Percentiles rank a stretch among this genome's conserved stretches.
These are phyloP conservation scores for Ascochyta rabiei DNA, from an alignment of 2,329 filamentous ascomycete species.

Conservation along the genomic window DNA sequence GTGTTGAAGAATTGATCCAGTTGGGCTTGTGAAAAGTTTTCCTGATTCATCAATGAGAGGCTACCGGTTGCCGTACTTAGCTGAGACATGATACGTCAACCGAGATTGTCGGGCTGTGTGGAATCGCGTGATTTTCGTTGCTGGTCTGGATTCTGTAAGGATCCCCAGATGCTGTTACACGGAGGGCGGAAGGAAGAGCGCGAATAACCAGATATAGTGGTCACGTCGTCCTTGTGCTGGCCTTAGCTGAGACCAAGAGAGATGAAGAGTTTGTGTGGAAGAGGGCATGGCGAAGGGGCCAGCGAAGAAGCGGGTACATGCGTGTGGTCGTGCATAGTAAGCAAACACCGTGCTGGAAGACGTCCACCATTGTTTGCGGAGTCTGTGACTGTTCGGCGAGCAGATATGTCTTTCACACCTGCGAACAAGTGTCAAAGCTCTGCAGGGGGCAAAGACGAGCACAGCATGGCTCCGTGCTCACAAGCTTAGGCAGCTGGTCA, in stretches of 20 bases:
- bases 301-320: slow-evolving; percentile 15
- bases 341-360: not conserved
- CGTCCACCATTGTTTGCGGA: not conserved
- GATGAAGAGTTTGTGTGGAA: slow-evolving; percentile 13
- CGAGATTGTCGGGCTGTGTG: not conserved
- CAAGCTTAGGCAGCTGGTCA: not conserved
- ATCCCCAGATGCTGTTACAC: slow-evolving; percentile 29
- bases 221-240: slow-evolving; percentile 15
- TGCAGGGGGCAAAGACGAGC: not conserved
- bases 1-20: slow-evolving; percentile 20
- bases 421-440: not conserved
- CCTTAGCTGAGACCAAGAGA: slow-evolving; percentile 32
- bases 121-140: slow-evolving; percentile 10
- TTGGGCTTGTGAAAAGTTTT: slow-evolving; percentile 16
- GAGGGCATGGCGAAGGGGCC: slow-evolving; percentile 11
- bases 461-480: not conserved
- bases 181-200: slow-evolving; percentile 13
- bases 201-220: slow-evolving; percentile 31
- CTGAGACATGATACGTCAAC: slow-evolving; percentile 29
- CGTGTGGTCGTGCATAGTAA: not conserved
- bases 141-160: not conserved
- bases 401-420: not conserved
- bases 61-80: slow-evolving; percentile 12
- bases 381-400: not conserved
- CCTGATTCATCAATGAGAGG: slow-evolving; percentile 3